Base-by-base conservation (phyloP, 73 alveolate genomes). In the Paramecium primaurelia region DNA sequence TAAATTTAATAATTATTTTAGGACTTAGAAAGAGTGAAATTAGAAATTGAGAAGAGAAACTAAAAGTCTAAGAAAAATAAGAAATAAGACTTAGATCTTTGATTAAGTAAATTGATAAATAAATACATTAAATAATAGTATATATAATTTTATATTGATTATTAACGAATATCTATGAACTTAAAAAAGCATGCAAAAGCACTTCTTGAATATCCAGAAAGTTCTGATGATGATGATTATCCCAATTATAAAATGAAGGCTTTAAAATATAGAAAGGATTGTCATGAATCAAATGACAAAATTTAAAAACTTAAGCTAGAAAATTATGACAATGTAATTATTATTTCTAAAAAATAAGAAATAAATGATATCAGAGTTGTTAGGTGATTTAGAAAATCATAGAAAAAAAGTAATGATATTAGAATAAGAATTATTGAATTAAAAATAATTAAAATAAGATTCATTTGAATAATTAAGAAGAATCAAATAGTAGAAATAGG, bases 11-110 rank as follows among this genome's bases (percentile, higher is more conserved):
- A 12, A 10, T 28, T 25, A 64, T 64, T 32, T 12, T 64, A 64
- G 84, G 84, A 64, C 47, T 64, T 64, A 28, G 84, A 64, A 64
- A 64, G 84, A 64, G 84, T 64, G 84, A 64, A 64, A 64, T 14
- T 6, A 64, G 84, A 64, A 64, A 64, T 64, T 3, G 84, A 64
- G 1, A 64, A 26, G 84, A 64, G 84, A 64, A 64, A 64, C 26
- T 64, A 64, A 64, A 64, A 64, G 84, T 64, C 84, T 64, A 64
- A 64, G 47, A 64, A 64, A 64, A 64, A 64, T n/a, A 64, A 64
- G 47, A 64, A 64, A 34, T 64, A 64, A 64, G 84, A 64, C 84
- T 64, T 64, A 64, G 84, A 64, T 64, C 47, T 64, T 11, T 64
- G 84, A 64, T 64, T 64, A 14, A 12, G 84, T 64, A 28, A 64